Evolutionary conservation across 176 grass and related monocot species (phyloP).

Genomic region (Bonia amplexicaulis): DNA sequence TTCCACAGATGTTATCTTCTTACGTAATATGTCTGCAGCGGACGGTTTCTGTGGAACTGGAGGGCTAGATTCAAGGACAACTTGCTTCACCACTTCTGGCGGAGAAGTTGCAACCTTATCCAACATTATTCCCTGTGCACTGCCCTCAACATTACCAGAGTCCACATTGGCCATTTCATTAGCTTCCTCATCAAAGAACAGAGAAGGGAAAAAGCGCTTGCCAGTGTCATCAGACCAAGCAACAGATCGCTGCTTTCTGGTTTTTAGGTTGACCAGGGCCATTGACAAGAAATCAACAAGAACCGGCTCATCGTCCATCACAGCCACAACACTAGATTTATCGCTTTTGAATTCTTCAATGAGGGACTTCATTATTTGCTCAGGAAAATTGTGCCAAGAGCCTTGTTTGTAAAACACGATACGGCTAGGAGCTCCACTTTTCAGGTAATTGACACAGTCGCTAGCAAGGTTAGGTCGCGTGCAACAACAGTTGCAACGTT

Average conservation of each 20-base stretch:
- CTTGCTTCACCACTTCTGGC: constrained; percentile 58
- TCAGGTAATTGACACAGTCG: constrained; percentile 67
- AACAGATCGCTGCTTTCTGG: background rate
- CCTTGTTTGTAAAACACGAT: constrained; percentile 64
- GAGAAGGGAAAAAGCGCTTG: constrained; percentile 12
- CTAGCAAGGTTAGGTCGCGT: constrained; percentile 59
- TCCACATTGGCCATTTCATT: background rate
- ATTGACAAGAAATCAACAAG: no score
- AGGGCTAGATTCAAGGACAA: constrained; percentile 48
- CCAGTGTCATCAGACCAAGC: no score
- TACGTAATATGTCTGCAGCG: constrained; percentile 46
- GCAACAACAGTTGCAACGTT: constrained; percentile 55
- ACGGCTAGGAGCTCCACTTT: constrained; percentile 45
- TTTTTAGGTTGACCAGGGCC: no score
- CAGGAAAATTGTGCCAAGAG: constrained; percentile 57
- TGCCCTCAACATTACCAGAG: constrained; percentile 7
- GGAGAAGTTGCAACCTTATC: constrained; percentile 36
- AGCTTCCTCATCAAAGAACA: constrained; percentile 53
- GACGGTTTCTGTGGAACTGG: constrained; percentile 33
- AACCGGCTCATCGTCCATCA: constrained; percentile 15
- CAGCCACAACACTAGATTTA: constrained; percentile 49
- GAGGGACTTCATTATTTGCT: constrained; percentile 45
- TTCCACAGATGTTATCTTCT: constrained; percentile 62
- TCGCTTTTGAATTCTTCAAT: constrained; percentile 50
- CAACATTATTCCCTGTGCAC: constrained; percentile 27